A percentile compares a stretch with the other conserved stretches of the same genome.
Conservation (phyloP, 257 asterid species). For the Solanum lycopersicoides region DNA sequence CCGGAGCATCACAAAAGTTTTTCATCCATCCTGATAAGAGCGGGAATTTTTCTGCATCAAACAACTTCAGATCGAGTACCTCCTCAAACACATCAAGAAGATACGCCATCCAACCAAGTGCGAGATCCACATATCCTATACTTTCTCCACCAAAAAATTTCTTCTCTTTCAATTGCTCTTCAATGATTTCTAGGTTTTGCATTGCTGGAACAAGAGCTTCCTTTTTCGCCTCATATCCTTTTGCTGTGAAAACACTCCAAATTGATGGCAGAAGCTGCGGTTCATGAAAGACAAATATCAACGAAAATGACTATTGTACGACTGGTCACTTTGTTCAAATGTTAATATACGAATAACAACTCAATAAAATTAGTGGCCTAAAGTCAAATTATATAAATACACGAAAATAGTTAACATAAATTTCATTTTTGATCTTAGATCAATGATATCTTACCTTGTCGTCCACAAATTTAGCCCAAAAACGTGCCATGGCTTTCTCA, state of each 20-base stretch:
- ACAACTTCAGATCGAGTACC: constrained; percentile 21
- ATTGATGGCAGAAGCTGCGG: constrained; percentile 39
- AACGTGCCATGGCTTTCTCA: constrained; percentile 49
- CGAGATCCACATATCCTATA: constrained; percentile 54
- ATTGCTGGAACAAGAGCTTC: constrained; percentile 25
- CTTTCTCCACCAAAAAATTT: constrained; percentile 49
- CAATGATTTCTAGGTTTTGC: constrained; percentile 27
- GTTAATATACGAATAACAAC: no score
- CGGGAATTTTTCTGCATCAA: constrained; percentile 36
- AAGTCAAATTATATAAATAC: no score
- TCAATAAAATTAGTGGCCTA: no score
- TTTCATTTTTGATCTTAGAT: neutral
- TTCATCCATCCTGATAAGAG: constrained; percentile 41
- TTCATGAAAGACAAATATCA: neutral
- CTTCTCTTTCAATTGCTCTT: constrained; percentile 45
- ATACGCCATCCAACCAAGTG: constrained; percentile 43
- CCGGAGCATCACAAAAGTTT: constrained; percentile 28
- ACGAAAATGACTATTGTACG: no score
- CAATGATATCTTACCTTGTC: constrained; percentile 32
- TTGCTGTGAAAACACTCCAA: constrained; percentile 18
- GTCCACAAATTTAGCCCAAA: constrained; percentile 72
- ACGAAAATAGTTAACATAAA: neutral
- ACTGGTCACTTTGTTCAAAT: no score
- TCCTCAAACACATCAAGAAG: constrained; percentile 36
- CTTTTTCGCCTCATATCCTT: constrained; percentile 29